A percentile compares a stretch with the other conserved stretches of the same genome.
These are phyloP conservation scores for Juncus inflexus DNA, from an alignment of 176 grass and related monocot genomes.

Conservation along the genomic window DNA sequence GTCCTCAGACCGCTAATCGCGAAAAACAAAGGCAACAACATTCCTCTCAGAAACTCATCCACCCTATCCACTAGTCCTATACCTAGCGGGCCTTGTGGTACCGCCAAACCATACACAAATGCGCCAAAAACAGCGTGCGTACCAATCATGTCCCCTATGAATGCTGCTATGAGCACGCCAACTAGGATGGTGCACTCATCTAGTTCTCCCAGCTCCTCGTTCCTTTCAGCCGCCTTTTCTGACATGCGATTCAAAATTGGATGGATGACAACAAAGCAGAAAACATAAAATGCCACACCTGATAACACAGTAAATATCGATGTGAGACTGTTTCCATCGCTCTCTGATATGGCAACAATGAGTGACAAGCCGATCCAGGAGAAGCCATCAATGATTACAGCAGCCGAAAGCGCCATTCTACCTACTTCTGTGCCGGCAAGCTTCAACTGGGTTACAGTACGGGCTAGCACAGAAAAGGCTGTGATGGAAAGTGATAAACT, in stretches of 20 bases:
- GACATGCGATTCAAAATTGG: conserved; percentile 36
- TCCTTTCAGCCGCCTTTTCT: conserved; percentile 1
- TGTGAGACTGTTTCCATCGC: background rate
- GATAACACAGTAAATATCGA: conserved; percentile 33
- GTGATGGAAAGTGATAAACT: conserved; percentile 52
- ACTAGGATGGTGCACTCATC: conserved; percentile 45
- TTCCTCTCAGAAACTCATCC: conserved; percentile 53
- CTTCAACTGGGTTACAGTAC: conserved; percentile 65
- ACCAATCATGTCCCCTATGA: conserved; percentile 45
- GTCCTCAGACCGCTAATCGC: conserved; percentile 57
- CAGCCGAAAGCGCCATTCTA: conserved; percentile 52
- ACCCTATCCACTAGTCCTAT: conserved; percentile 56
- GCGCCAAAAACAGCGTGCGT: conserved; percentile 73
- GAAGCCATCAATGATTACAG: conserved; percentile 52
- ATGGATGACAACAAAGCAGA: conserved; percentile 28
- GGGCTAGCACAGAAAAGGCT: conserved; percentile 61
- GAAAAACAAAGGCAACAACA: conserved; percentile 64
- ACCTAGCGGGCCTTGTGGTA: conserved; percentile 65
- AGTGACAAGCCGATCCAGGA: conserved; percentile 40
- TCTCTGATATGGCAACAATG: conserved; percentile 36
- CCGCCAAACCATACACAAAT: conserved; percentile 57
- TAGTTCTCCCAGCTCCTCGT: conserved; percentile 29
- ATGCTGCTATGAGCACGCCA: conserved; percentile 56
- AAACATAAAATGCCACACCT: conserved; percentile 26
- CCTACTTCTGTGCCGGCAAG: conserved; percentile 61